These are phyloP conservation scores for Gypsophila paniculata DNA, from an alignment of 179 eudicot genomes.

Conservation along the genomic window DNA sequence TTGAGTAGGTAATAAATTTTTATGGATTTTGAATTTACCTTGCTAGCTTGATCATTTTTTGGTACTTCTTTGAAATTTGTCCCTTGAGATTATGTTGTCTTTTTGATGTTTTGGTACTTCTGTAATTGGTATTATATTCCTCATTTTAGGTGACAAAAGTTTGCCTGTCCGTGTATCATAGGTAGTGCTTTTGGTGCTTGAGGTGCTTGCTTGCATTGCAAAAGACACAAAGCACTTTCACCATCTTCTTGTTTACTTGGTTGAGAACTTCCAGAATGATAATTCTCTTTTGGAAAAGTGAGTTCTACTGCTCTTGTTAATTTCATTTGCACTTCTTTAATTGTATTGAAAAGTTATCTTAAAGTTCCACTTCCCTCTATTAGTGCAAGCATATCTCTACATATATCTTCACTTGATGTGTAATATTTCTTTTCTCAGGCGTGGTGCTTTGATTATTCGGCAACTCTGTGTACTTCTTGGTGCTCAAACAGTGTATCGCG, in stretches of 20 bases:
- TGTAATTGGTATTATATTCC: not conserved
- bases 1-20: not conserved
- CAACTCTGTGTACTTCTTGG: conserved; percentile 88
- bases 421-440: conserved; percentile 41
- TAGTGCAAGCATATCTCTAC: not conserved
- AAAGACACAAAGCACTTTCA: conserved; percentile 65
- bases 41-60: not conserved
- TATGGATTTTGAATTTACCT: not conserved
- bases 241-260: conserved; percentile 74
- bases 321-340: not conserved
- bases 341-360: not conserved
- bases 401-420: not conserved
- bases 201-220: conserved; percentile 98
- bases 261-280: conserved; percentile 67
- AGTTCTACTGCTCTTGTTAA: conserved; percentile 28
- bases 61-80: not conserved
- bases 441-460: conserved; percentile 93
- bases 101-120: not conserved
- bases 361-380: not conserved
- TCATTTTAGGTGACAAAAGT: not conserved
- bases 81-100: not conserved
- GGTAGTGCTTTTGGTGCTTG: conserved; percentile 96
- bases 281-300: conserved; percentile 82
- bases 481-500: conserved; percentile 90
- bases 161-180: conserved; percentile 26